phyloP scores from a whole-genome alignment of 2,329 filamentous ascomycete species.

The Kalmusia sp. region DNA sequence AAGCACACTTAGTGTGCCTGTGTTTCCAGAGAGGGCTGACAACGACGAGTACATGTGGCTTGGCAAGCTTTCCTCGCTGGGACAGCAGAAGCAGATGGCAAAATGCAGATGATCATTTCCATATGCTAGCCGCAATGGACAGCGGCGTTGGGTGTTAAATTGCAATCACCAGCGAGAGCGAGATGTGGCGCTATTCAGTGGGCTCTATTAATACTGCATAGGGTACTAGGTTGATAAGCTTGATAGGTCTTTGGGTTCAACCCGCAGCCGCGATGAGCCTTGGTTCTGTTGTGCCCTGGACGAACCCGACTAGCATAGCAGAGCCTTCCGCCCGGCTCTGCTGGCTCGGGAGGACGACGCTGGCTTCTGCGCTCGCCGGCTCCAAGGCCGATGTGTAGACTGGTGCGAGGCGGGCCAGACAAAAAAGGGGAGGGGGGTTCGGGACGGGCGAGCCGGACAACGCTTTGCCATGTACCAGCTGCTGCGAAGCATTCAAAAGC shows the following conservation, averaged over 20 bases:
- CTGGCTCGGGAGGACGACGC: constrained; percentile 4
- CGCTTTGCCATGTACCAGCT: neutral
- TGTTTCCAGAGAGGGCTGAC: constrained; percentile 5
- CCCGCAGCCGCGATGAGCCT: constrained; percentile 16
- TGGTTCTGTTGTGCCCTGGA: constrained; percentile 24
- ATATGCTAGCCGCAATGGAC: neutral
- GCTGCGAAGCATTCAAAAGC: neutral
- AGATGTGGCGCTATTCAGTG: constrained; percentile 19
- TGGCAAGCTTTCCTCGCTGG: constrained; percentile 26
- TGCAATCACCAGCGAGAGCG: constrained; percentile 3
- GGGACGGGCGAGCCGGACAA: constrained; percentile 9
- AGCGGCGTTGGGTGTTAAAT: constrained; percentile 9
- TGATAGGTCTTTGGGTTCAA: constrained; percentile 16
- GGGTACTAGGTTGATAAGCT: constrained; percentile 28
- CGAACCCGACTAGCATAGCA: neutral
- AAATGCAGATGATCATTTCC: constrained; percentile 1
- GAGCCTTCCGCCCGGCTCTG: neutral
- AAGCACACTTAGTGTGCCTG: neutral
- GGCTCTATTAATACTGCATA: constrained; percentile 19
- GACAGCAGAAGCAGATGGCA: constrained; percentile 8
- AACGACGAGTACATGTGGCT: constrained; percentile 16
- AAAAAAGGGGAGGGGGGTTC: constrained; percentile 6
- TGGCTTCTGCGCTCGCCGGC: neutral
- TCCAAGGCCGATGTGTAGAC: constrained; percentile 2
- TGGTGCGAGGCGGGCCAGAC: neutral